Evolutionary conservation across 2,329 filamentous ascomycete genomes (phyloP).

Genomic region (Apiospora marii): DNA sequence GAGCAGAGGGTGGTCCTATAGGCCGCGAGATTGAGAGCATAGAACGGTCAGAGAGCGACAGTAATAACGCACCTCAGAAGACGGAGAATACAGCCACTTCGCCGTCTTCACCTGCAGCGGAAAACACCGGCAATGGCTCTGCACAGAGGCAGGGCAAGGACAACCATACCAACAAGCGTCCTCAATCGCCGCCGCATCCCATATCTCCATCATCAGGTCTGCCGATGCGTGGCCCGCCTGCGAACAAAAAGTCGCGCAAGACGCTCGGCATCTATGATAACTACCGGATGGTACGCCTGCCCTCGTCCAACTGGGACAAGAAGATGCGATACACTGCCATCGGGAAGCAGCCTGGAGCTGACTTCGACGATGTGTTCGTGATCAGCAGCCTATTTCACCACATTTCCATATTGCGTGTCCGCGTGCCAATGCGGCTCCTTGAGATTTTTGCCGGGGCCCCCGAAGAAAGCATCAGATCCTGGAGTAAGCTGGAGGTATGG

Average conservation of each 20-base stretch:
- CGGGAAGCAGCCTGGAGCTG: conserved; percentile 55
- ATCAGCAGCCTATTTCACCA: conserved; percentile 70
- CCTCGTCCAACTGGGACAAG: conserved; percentile 65
- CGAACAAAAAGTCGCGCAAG: conserved; percentile 60
- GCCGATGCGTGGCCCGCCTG: conserved; percentile 39
- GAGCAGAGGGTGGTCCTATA: conserved; percentile 68
- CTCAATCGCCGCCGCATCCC: conserved; percentile 26
- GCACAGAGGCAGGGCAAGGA: neutral
- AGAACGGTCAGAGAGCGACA: conserved; percentile 51
- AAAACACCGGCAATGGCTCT: neutral
- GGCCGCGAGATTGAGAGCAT: conserved; percentile 65
- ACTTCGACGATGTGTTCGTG: conserved; percentile 68
- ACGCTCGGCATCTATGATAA: conserved; percentile 67
- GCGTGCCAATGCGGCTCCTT: conserved; percentile 63
- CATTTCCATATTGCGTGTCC: conserved; percentile 63
- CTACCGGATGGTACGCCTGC: conserved; percentile 68
- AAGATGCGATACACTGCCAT: conserved; percentile 66
- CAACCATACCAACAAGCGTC: conserved; percentile 17
- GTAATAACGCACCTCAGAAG: conserved; percentile 42
- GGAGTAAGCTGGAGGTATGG: conserved; percentile 62
- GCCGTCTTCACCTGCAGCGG: neutral
- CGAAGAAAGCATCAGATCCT: conserved; percentile 49
- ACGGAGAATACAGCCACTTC: neutral
- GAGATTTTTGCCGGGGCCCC: conserved; percentile 58
- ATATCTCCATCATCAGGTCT: conserved; percentile 26